Evolutionary conservation across 371 early-diverging fungal species (phyloP), one percentile per base, ranked within the genome.

Genomic region (Syncephalastrum monosporum): DNA sequence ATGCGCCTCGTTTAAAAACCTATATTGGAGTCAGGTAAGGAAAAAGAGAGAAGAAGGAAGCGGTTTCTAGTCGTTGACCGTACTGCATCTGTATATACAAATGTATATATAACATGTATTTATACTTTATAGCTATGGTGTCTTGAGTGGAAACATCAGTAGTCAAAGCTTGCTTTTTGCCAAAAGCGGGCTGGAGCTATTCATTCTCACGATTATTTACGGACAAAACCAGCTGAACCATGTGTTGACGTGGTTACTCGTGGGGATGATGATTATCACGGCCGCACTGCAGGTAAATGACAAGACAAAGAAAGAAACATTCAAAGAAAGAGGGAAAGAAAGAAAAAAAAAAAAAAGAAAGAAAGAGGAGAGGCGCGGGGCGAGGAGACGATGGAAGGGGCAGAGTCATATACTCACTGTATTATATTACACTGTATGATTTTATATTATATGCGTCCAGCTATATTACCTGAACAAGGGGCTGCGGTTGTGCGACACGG

Each of bases 381-480:
- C 4, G 27, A 27, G 27, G 27, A 27, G 27, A 27, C 23, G 21
- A 42, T 47, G 17, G 16, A 44, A 25, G 24, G 47, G 47, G 43
- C 27, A n/a, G 23, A 50, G 29, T 48, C 23, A 19, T 43, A 14
- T 24, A 50, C 45, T 46, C 47, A 17, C 24, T 47, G 16, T 50
- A 29, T 29, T 29, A 6, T 29, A 29, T 29, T 29, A 7, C 7
- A 29, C 7, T 29, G 21, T 21, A 21, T 21, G 7, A 13, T 53
- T 17, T 29, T 13, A 61, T 33, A 33, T 33, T 33, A 33, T 33
- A 12, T 33, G 5, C 38, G 8, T 33, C 5, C 38, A 89, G 86
- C 72, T 92, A 50, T 89, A 85, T 75, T 92, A 89, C 60, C 76
- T 92, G 41, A 91, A 91, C 71, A 86, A 85, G 44, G 90, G 90